phyloP scores from a whole-genome alignment of 306 rosid genomes.

The Quillaja saponaria region DNA sequence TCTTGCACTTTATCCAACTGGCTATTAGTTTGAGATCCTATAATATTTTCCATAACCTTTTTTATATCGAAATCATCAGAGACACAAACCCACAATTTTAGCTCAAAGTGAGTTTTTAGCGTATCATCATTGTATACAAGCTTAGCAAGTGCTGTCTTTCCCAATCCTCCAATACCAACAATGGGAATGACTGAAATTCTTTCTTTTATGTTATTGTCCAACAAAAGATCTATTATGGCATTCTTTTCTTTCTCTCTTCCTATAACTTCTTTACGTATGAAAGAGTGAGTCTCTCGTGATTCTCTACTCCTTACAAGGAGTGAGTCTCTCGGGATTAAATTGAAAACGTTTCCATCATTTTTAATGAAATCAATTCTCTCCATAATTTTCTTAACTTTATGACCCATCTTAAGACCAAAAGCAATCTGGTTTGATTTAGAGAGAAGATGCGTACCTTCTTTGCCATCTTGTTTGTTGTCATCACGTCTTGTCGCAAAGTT shows the following conservation, averaged over 20 bases:
- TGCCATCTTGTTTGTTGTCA: neutral
- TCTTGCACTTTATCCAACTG: neutral
- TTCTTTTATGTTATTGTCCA: neutral
- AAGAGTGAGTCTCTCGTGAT: too few species aligned
- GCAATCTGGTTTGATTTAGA: too few species aligned
- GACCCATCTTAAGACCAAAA: neutral
- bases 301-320: too few species aligned
- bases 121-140: neutral
- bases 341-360: neutral
- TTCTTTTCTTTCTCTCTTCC: conserved; percentile 1
- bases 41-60: neutral
- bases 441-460: neutral
- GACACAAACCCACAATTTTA: conserved; percentile 14
- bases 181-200: conserved; percentile 6
- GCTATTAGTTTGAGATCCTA: neutral
- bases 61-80: neutral
- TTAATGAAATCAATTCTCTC: too few species aligned
- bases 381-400: neutral
- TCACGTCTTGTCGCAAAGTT: neutral
- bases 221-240: conserved; percentile 1
- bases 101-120: neutral
- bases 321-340: neutral
- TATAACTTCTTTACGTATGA: too few species aligned
- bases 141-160: conserved; percentile 33
- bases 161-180: conserved; percentile 30